Conservation (phyloP, 306 rosid genomes). For the Vachellia pachyceras region DNA sequence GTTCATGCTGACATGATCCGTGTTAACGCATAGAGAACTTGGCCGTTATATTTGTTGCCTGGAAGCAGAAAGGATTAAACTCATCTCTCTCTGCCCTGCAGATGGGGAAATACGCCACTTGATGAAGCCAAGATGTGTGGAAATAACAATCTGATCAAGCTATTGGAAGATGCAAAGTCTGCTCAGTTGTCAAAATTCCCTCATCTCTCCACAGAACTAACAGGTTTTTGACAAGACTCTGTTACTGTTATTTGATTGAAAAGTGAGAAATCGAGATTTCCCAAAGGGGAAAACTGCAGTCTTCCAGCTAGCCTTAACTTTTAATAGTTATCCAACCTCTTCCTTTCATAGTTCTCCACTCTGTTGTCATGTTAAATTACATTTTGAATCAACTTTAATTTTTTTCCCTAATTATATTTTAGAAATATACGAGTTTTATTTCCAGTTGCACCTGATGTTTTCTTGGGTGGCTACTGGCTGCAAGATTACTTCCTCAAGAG, state of each 20-base stretch:
- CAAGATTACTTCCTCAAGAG: too few relatives aligned
- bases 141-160: slow-evolving; percentile 74
- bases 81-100: slow-evolving; percentile 36
- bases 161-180: slow-evolving; percentile 80
- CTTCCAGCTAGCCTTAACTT: too few relatives aligned
- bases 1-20: neutral
- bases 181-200: slow-evolving; percentile 65
- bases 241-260: neutral
- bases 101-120: slow-evolving; percentile 97
- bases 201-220: slow-evolving; percentile 45
- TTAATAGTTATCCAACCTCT: too few relatives aligned
- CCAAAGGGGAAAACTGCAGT: too few relatives aligned
- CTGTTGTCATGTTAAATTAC: neutral
- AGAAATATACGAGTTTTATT: neutral
- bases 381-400: neutral
- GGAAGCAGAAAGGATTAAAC: neutral
- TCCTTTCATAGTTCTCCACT: neutral
- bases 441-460: neutral
- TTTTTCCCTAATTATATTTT: neutral
- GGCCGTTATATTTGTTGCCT: neutral
- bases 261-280: too few relatives aligned
- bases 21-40: slow-evolving; percentile 28
- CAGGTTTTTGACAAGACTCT: slow-evolving; percentile 52
- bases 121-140: slow-evolving; percentile 86
- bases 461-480: neutral